Evolutionary conservation across 495 filamentous ascomycete species (phyloP).

Genomic region (Aspergillus taichungensis): DNA sequence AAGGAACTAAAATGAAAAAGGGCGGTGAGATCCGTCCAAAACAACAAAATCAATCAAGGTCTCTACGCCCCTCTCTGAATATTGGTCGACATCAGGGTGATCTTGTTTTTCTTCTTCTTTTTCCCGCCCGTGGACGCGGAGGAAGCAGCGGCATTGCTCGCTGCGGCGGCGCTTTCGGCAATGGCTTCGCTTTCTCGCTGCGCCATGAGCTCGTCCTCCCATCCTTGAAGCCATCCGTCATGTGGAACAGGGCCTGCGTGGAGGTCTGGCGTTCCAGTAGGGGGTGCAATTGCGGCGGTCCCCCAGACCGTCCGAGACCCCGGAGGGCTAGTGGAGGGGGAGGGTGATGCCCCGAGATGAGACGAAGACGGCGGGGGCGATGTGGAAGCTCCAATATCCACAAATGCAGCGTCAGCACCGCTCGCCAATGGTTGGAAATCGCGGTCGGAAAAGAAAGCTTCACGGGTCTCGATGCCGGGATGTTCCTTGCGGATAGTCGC

Average conservation of each 20-base stretch:
- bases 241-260: constrained; percentile 30
- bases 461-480: constrained; percentile 28
- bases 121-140: constrained; percentile 26
- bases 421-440: constrained; percentile 61
- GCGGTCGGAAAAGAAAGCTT: constrained; percentile 36
- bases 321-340: constrained; percentile 69
- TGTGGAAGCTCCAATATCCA: constrained; percentile 37
- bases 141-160: constrained; percentile 14
- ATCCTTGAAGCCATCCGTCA: constrained; percentile 79
- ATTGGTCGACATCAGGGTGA: constrained; percentile 87
- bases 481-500: constrained; percentile 41
- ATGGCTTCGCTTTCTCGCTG: constrained; percentile 36
- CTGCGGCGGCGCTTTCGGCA: constrained; percentile 24
- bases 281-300: constrained; percentile 52
- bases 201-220: constrained; percentile 58
- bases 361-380: constrained; percentile 50
- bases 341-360: constrained; percentile 54
- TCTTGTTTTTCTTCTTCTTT: constrained; percentile 88
- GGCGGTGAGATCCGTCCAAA: constrained; percentile 3
- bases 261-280: constrained; percentile 36
- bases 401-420: constrained; percentile 32
- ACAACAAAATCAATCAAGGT: too few relatives aligned
- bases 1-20: not conserved
- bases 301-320: constrained; percentile 81
- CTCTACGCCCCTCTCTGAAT: constrained; percentile 54